Evolutionary conservation across 2,329 filamentous ascomycete genomes (phyloP).

Genomic region (Monosporascus sp.): DNA sequence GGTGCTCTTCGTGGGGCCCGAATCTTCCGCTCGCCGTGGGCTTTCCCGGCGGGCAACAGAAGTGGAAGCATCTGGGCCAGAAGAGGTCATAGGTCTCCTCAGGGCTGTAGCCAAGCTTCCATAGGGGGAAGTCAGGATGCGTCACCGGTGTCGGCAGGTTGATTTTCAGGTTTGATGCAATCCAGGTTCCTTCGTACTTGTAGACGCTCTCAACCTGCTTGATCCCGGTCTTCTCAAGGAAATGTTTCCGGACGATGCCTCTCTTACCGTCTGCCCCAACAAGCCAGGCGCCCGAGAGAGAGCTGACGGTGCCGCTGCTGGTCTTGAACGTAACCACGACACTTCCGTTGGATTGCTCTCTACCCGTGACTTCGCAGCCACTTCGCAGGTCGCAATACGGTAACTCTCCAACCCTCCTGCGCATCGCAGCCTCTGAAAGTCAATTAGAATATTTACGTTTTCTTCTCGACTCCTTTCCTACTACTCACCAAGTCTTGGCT

Average conservation of each 20-base stretch:
- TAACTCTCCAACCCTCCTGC: conserved; percentile 6
- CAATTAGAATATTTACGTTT: not conserved
- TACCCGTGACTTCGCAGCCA: conserved; percentile 12
- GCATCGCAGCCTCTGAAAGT: conserved; percentile 10
- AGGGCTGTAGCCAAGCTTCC: conserved; percentile 39
- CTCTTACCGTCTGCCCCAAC: conserved; percentile 44
- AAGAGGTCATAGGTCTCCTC: conserved; percentile 42
- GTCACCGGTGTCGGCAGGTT: conserved; percentile 36
- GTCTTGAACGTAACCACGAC: conserved; percentile 12
- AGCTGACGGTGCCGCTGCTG: not conserved
- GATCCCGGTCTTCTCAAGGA: conserved; percentile 36
- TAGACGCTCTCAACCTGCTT: conserved; percentile 28
- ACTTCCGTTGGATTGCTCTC: conserved; percentile 6
- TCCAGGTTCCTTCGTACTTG: conserved; percentile 37
- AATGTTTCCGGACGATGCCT: conserved; percentile 39
- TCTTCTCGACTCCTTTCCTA: not conserved
- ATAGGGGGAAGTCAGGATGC: conserved; percentile 44
- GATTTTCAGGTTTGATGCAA: conserved; percentile 42
- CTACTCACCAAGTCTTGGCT: conserved; percentile 16
- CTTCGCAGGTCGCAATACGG: conserved; percentile 15
- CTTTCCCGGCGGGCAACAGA: conserved; percentile 35
- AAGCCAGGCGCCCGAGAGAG: conserved; percentile 20
- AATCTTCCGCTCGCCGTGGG: conserved; percentile 41
- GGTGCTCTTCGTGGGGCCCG: conserved; percentile 31
- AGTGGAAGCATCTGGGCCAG: conserved; percentile 39